Conservation (phyloP, 1,284 basidiomycete genomes). For the Heterobasidion parviporum region DNA sequence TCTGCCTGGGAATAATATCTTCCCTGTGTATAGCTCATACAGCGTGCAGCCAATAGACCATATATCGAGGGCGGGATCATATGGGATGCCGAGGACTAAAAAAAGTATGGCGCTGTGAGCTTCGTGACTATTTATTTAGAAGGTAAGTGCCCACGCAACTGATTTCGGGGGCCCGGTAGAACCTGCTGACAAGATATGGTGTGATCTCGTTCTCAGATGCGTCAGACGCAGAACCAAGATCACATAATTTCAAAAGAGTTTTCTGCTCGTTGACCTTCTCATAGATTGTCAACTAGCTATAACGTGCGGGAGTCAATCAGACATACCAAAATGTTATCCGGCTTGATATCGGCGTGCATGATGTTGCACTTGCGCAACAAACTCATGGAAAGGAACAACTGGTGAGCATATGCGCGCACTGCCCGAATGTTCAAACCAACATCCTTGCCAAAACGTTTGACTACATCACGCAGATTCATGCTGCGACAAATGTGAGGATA, state of each 20-base stretch:
- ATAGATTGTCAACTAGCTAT: neutral
- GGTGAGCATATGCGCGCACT: constrained; percentile 96
- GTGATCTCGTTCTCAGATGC: constrained; percentile 95
- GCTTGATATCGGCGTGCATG: constrained; percentile 98
- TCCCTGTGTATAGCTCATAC: constrained; percentile 97
- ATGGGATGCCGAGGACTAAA: constrained; percentile 88
- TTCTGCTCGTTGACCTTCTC: constrained; percentile 89
- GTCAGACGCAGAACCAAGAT: constrained; percentile 93
- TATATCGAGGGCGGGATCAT: constrained; percentile 90
- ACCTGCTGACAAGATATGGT: constrained; percentile 95
- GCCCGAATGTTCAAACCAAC: constrained; percentile 94
- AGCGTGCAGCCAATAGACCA: constrained; percentile 98
- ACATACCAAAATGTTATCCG: constrained; percentile 88
- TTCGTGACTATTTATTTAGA: neutral
- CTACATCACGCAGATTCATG: constrained; percentile 97
- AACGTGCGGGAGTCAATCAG: constrained; percentile 5
- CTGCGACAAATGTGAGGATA: constrained; percentile 29
- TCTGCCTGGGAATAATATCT: constrained; percentile 94
- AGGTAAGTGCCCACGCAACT: constrained; percentile 54
- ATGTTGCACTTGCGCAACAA: constrained; percentile 85
- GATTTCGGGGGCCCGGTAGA: constrained; percentile 98
- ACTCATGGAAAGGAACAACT: constrained; percentile 85
- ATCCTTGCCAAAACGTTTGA: constrained; percentile 98
- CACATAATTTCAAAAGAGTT: constrained; percentile 90
- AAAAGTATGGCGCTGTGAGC: neutral